A percentile compares a stretch with the other conserved stretches of the same genome.
Evolutionary conservation across 306 rosid genomes (phyloP).

Genomic region (Begonia peltatifolia): DNA sequence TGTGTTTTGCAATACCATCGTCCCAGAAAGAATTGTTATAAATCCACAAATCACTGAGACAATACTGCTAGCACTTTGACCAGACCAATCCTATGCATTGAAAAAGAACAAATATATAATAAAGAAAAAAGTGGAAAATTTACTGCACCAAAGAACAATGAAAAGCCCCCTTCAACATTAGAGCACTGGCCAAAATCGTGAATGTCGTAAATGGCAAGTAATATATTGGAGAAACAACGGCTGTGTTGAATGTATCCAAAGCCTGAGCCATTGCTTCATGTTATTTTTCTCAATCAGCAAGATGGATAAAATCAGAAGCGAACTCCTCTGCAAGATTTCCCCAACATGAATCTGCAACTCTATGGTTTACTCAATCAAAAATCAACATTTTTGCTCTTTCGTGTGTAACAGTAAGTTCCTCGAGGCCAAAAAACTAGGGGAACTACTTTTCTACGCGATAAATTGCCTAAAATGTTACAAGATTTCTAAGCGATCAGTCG

Average conservation of each 20-base stretch:
- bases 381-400: too few relatives aligned
- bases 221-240: slow-evolving; percentile 80
- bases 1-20: slow-evolving; percentile 62
- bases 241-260: slow-evolving; percentile 73
- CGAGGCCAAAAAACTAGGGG: too few relatives aligned
- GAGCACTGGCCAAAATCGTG: slow-evolving; percentile 78
- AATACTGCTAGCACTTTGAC: slow-evolving; percentile 79
- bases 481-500: too few relatives aligned
- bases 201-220: slow-evolving; percentile 78
- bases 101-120: neutral
- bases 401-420: too few relatives aligned
- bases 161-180: slow-evolving; percentile 73
- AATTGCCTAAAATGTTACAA: too few relatives aligned
- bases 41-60: slow-evolving; percentile 82
- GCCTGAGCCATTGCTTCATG: slow-evolving; percentile 34
- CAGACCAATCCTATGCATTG: slow-evolving; percentile 54
- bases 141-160: neutral
- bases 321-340: neutral
- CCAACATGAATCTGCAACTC: too few relatives aligned
- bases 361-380: too few relatives aligned
- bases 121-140: neutral
- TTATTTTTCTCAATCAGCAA: neutral
- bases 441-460: too few relatives aligned
- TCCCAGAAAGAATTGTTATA: slow-evolving; percentile 75
- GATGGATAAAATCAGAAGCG: neutral